These are phyloP conservation scores for Chaetoscypha palmicola DNA, from an alignment of 2,329 filamentous ascomycete genomes.

Conservation along the genomic window DNA sequence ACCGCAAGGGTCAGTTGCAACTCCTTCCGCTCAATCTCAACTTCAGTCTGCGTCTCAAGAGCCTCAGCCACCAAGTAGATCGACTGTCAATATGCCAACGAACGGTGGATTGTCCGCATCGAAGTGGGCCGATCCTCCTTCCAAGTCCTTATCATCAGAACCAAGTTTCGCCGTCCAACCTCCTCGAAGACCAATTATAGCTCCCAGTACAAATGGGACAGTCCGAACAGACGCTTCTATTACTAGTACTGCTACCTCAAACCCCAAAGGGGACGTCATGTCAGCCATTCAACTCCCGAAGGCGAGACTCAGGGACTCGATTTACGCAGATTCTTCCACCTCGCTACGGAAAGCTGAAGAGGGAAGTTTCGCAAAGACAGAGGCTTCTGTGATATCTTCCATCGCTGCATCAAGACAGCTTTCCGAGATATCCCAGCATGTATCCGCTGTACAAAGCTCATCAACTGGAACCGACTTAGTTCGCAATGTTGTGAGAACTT, in stretches of 20 bases:
- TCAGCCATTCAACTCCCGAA: neutral
- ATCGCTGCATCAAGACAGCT: neutral
- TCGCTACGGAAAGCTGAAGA: too few relatives aligned
- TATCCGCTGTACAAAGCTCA: too few relatives aligned
- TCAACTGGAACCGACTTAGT: neutral
- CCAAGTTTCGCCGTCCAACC: neutral
- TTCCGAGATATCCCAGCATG: too few relatives aligned
- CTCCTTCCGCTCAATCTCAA: too few relatives aligned
- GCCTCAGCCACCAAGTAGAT: too few relatives aligned
- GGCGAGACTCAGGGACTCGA: neutral
- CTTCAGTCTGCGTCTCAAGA: too few relatives aligned
- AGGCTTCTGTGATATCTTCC: neutral
- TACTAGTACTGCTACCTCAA: neutral
- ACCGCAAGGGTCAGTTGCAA: too few relatives aligned
- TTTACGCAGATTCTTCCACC: neutral
- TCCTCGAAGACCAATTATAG: neutral
- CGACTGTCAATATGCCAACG: too few relatives aligned
- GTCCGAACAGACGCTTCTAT: neutral
- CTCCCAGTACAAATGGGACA: too few relatives aligned
- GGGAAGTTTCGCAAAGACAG: neutral
- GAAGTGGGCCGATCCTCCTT: neutral
- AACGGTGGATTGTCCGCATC: neutral
- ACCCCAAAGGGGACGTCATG: neutral
- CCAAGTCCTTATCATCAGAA: neutral
- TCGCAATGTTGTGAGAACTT: too few relatives aligned